Base-by-base conservation (phyloP, 371 early-diverging fungal genomes). In the Rhizopus delemar region DNA sequence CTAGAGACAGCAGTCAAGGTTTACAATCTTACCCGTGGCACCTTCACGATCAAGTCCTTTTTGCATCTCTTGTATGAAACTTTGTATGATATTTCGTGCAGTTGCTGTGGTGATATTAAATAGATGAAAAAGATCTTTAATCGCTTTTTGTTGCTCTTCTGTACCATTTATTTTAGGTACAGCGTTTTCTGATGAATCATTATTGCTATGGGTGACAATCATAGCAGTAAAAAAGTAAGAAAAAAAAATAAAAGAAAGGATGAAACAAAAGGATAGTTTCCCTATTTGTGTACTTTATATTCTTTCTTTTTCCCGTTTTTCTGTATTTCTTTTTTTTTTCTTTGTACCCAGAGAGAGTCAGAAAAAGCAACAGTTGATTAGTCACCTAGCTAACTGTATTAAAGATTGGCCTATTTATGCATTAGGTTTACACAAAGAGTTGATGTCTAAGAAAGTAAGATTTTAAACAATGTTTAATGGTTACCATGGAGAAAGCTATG, bases 61-160 rank as follows among this genome's bases (percentile, higher is more conserved):
- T 35, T 67, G 51, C 89, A 93, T 88, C 59, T 87, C 90, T 15
- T 77, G 70, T 29, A 84, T 66, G 71, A 92, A 87, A 62, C 86
- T 80, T n/a, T 75, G 60, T 54, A 80, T 73, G 68, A 93, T 86
- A 5, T 8, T 53, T 48, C 53, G 53, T 3, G 63, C 57, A 29
- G 15, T 13, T 7, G 52, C 52, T 5, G 57, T 53, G n/a, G 57
- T 57, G 6, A 63, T 34, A 32, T 46, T 53, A 13, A 63, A 63
- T 53, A 53, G 53, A 36, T 63, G 41, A 35, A 39, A 45, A 22
- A 63, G 13, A 0, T 28, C 41, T 12, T 51, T 28, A 9, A 53
- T 33, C 13, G 49, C 58, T 52, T 57, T 22, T 41, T 63, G 63
- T 46, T 63, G 63, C 22, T 52, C 63, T 9, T 13, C n/a, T 3